A percentile compares a stretch with the other conserved stretches of the same genome.
Evolutionary conservation across 164 flowering plant species (phyloP).

Genomic region (Aristolochia fimbriata): DNA sequence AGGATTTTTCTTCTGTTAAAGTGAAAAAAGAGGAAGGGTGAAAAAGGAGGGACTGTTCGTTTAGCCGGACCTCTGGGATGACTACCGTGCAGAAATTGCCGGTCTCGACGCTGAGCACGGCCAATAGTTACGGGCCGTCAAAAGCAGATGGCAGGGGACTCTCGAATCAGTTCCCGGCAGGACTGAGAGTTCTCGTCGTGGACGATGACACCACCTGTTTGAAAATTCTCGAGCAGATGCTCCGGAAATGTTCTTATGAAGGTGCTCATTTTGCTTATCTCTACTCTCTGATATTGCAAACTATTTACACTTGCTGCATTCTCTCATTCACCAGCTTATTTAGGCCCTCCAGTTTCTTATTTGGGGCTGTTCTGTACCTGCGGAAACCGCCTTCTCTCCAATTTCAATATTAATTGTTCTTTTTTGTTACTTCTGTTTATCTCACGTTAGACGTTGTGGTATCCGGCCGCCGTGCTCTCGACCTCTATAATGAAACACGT

Average conservation of each 20-base stretch:
- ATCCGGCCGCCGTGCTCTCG: no score
- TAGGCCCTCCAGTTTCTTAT: neutral
- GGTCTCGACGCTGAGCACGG: slow-evolving; percentile 17
- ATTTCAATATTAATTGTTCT: neutral
- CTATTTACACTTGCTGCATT: neutral
- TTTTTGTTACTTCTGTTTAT: neutral
- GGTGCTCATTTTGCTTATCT: slow-evolving; percentile 26
- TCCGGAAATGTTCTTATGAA: slow-evolving; percentile 47
- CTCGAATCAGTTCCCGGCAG: slow-evolving; percentile 59
- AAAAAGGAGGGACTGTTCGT: neutral
- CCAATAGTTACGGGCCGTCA: slow-evolving; percentile 17
- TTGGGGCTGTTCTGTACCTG: neutral
- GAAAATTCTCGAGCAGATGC: slow-evolving; percentile 64
- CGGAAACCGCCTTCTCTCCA: neutral
- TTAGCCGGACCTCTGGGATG: slow-evolving; percentile 13
- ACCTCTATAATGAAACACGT: no score
- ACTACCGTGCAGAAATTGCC: slow-evolving; percentile 27
- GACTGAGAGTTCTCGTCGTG: slow-evolving; percentile 74
- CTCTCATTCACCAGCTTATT: neutral
- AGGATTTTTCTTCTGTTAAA: neutral
- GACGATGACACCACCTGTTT: slow-evolving; percentile 68
- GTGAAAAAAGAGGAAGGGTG: neutral
- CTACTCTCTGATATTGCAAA: neutral
- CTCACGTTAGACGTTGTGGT: no score
- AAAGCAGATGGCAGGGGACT: slow-evolving; percentile 12